Base-by-base conservation (phyloP, 2,329 filamentous ascomycete genomes). In the Sclerotiophoma versabilis region DNA sequence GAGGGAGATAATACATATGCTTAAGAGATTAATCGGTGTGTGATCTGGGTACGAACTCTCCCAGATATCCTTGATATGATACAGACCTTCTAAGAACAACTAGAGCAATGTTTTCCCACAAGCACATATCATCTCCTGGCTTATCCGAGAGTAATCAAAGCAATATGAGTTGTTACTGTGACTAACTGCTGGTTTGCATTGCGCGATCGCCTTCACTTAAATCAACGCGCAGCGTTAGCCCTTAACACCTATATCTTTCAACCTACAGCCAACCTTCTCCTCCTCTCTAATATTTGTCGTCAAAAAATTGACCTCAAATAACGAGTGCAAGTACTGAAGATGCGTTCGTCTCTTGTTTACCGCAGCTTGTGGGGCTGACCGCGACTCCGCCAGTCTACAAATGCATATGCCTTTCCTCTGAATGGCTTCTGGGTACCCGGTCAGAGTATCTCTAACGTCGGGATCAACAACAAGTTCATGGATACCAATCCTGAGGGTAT, bases 11-110 rank as follows among this genome's bases (percentile, higher is more conserved):
- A 61, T 15, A 41, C 44, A 10, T 37, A 56, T 20, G 14, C 15
- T 10, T 44, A 54, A n/a, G 42, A 58, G 4, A 38, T 59, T 11
- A 57, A 59, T 23, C 59, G 58, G 32, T 48, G 48, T 14, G 55
- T 50, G 1, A 46, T 57, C 12, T 61, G 48, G 51, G 49, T 52
- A 26, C 41, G 58, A 19, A 55, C 58, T 38, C 43, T 32, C 14
- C 8, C 23, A n/a, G 6, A 3, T 7, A 11, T 59, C 23, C 44
- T 56, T 5, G 14, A 38, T 8, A 19, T 15, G 11, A 51, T 59
- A 11, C 22, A 56, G 14, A 14, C 23, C 5, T 23, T 59, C 9
- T 55, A 61, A 27, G 2, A 33, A 3, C 14, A 45, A 1, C 36
- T 58, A 9, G 12, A 10, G 2, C 12, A 17, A 2, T n/a, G n/a